Conservation (phyloP, 345 rosid genomes). For the Salix brachista region DNA sequence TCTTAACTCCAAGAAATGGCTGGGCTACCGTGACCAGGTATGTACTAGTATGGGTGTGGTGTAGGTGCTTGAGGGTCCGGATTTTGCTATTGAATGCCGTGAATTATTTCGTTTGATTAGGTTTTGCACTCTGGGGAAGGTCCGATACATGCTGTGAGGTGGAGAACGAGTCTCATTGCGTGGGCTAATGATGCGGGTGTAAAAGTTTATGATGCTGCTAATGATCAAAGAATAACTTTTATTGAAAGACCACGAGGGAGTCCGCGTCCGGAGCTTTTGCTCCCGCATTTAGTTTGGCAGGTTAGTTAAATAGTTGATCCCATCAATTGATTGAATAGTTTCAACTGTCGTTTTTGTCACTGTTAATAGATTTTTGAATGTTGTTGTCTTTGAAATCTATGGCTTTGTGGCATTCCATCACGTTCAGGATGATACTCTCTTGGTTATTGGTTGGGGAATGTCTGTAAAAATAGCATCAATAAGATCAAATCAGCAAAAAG, state of each 20-base stretch:
- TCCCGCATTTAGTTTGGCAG: conserved; percentile 99
- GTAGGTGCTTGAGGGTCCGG: not conserved
- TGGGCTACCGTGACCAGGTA: conserved; percentile 89
- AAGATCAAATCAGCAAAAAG: conserved; percentile 52
- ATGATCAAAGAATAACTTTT: conserved; percentile 86
- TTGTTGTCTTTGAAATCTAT: not conserved
- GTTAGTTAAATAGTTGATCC: conserved; percentile 34
- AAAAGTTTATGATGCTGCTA: conserved; percentile 89
- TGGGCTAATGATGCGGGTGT: conserved; percentile 99
- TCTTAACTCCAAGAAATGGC: conserved; percentile 86
- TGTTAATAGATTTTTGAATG: not conserved
- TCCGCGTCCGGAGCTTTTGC: conserved; percentile 83
- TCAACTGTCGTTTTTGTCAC: not conserved
- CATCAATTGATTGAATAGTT: not conserved
- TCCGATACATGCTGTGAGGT: conserved; percentile 86
- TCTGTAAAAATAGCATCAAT: conserved; percentile 89
- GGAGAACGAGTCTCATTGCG: conserved; percentile 92
- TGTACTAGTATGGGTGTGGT: conserved; percentile 11
- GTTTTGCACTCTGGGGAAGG: conserved; percentile 99
- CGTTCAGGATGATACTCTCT: conserved; percentile 73
- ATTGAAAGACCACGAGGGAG: conserved; percentile 92
- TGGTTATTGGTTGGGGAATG: conserved; percentile 99
- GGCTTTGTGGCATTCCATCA: conserved; percentile 13
- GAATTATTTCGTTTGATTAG: conserved; percentile 30
- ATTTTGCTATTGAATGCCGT: not conserved